Evolutionary conservation across 2,329 filamentous ascomycete genomes (phyloP).

Genomic region (Ophiocordyceps camponoti-saundersi): DNA sequence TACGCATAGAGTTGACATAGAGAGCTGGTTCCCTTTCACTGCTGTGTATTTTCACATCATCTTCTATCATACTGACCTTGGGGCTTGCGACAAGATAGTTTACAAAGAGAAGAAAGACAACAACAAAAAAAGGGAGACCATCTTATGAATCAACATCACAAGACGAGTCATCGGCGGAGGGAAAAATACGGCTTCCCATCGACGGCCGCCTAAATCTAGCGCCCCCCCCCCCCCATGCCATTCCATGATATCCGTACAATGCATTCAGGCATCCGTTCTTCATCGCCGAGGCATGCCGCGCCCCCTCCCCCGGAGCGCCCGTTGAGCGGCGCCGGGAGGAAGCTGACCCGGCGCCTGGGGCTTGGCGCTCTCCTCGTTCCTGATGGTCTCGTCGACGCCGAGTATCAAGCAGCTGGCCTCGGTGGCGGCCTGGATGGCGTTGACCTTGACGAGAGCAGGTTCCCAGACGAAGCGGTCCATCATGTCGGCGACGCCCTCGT

Average conservation of each 20-base stretch:
- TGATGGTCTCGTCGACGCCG: slow-evolving; percentile 95
- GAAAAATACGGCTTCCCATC: no score
- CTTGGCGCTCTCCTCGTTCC: slow-evolving; percentile 81
- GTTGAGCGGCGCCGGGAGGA: slow-evolving; percentile 71
- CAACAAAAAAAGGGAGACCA: no score
- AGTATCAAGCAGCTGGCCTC: slow-evolving; percentile 93
- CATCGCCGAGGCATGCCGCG: slow-evolving; percentile 80
- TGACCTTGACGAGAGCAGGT: slow-evolving; percentile 87
- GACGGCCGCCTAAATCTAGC: background rate
- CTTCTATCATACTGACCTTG: no score
- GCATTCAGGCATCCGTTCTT: background rate
- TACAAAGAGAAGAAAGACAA: no score
- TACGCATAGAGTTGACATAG: no score
- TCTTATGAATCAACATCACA: background rate
- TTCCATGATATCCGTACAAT: background rate
- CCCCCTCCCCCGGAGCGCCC: slow-evolving; percentile 68
- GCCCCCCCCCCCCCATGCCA: background rate
- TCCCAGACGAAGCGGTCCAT: slow-evolving; percentile 96
- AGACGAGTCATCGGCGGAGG: background rate
- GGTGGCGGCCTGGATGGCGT: slow-evolving; percentile 88
- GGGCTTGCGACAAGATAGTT: no score
- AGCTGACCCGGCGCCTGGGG: slow-evolving; percentile 68
- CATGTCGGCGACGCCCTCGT: slow-evolving; percentile 88
- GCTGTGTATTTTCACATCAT: no score
- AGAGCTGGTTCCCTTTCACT: no score